These are phyloP conservation scores for Mortierella sp. DNA, from an alignment of 371 early-diverging fungal species.

Conservation along the genomic window DNA sequence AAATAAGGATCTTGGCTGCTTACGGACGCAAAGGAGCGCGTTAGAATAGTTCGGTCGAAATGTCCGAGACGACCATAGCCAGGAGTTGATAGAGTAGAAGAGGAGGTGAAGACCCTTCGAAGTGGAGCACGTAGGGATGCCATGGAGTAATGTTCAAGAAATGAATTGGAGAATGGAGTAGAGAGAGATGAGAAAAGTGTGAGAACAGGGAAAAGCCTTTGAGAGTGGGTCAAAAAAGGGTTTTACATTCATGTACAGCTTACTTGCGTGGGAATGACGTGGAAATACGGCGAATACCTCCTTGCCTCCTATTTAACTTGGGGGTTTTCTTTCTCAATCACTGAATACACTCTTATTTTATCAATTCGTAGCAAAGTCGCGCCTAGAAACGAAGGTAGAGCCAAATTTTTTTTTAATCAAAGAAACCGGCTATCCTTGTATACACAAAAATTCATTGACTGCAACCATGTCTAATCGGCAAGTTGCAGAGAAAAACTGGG, in stretches of 20 bases:
- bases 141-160: background rate
- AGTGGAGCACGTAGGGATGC: constrained; percentile 6
- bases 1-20: constrained; percentile 6
- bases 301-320: no score
- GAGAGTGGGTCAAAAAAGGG: background rate
- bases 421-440: no score
- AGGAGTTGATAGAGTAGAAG: constrained; percentile 1
- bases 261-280: background rate
- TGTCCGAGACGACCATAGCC: constrained; percentile 16
- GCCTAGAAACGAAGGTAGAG: no score
- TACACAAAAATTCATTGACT: no score
- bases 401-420: no score
- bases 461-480: no score
- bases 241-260: background rate
- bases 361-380: no score
- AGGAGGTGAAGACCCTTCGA: background rate
- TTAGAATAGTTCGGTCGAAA: constrained; percentile 1
- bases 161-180: background rate
- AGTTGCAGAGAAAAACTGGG: no score
- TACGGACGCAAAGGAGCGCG: constrained; percentile 18
- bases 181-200: background rate
- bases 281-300: background rate
- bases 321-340: no score
- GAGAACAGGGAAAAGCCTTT: background rate
- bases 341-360: no score